phyloP scores from a whole-genome alignment of 208 protist species.

The Endotrypanum monterogeii region DNA sequence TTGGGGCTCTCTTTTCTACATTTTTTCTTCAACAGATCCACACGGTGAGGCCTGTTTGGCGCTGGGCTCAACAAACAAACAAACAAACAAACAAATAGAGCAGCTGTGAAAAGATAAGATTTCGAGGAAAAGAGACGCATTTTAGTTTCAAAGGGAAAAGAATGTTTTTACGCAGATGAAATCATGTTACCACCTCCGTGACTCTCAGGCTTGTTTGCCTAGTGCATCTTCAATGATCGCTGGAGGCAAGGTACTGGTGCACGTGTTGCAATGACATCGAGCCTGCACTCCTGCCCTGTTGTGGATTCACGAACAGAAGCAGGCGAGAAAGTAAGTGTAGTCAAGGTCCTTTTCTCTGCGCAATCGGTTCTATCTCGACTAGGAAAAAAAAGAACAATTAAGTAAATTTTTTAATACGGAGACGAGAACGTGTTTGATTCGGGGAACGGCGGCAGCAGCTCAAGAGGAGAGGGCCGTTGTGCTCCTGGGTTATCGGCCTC shows the following conservation, averaged over 20 bases:
- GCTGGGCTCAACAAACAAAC: not conserved
- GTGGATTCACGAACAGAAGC: not conserved
- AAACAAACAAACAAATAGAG: conserved; percentile 9
- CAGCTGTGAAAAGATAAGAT: not conserved
- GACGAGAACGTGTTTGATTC: not conserved
- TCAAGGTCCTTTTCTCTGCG: too few species aligned
- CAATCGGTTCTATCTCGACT: too few species aligned
- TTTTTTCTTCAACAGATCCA: not conserved
- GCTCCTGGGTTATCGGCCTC: not conserved
- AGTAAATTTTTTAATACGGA: not conserved
- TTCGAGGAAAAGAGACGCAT: conserved; percentile 1
- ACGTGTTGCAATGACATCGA: not conserved
- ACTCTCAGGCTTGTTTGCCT: not conserved
- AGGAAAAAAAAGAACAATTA: conserved; percentile 12
- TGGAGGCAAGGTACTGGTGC: not conserved
- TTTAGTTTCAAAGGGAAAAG: conserved; percentile 1
- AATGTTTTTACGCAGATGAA: not conserved
- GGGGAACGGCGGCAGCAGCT: not conserved
- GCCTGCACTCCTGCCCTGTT: not conserved
- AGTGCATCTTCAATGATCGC: not conserved
- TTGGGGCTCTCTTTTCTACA: conserved; percentile 14
- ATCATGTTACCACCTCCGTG: not conserved
- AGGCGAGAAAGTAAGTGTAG: not conserved
- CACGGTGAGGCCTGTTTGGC: not conserved
- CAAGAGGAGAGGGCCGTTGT: not conserved